phyloP scores from a whole-genome alignment of 2,329 filamentous ascomycete species.

The Chaetomium globosum region DNA sequence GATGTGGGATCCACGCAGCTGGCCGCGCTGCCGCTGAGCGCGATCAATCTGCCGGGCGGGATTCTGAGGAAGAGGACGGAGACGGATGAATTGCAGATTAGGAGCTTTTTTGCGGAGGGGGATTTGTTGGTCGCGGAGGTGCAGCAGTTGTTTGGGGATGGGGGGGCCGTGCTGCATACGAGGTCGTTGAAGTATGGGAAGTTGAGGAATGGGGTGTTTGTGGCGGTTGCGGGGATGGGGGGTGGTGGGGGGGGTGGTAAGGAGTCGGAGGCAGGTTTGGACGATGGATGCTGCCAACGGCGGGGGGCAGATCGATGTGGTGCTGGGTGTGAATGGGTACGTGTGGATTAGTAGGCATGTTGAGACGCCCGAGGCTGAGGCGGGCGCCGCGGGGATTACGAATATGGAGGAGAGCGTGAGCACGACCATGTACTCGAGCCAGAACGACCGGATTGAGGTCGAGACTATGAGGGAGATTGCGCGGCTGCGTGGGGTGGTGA shows the following conservation, averaged over 20 bases:
- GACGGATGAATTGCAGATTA: conserved; percentile 95
- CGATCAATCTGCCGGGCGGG: conserved; percentile 93
- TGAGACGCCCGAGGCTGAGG: conserved; percentile 52
- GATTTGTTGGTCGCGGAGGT: conserved; percentile 94
- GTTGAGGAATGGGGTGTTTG: conserved; percentile 87
- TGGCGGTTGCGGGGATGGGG: conserved; percentile 77
- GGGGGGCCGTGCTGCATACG: conserved; percentile 84
- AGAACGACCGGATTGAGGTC: conserved; percentile 82
- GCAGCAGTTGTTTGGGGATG: conserved; percentile 83
- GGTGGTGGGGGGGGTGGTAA: conserved; percentile 85
- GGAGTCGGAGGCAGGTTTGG: conserved; percentile 84
- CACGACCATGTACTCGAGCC: conserved; percentile 86
- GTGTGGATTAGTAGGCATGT: conserved; percentile 91
- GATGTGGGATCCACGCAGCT: conserved; percentile 88
- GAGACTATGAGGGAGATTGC: conserved; percentile 87
- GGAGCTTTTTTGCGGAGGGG: conserved; percentile 94
- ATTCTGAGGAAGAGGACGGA: conserved; percentile 89
- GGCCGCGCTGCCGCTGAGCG: conserved; percentile 79
- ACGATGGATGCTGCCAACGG: conserved; percentile 64
- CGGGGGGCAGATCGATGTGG: conserved; percentile 73
- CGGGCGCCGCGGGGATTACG: conserved; percentile 62
- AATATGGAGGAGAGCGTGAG: conserved; percentile 85
- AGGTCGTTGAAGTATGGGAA: conserved; percentile 92
- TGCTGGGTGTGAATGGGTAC: conserved; percentile 94
- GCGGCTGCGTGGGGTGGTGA: conserved; percentile 77